A percentile compares a stretch with the other conserved stretches of the same genome.
These are phyloP conservation scores for Kandelia obovata DNA, from an alignment of 345 rosid genomes.

Conservation along the genomic window DNA sequence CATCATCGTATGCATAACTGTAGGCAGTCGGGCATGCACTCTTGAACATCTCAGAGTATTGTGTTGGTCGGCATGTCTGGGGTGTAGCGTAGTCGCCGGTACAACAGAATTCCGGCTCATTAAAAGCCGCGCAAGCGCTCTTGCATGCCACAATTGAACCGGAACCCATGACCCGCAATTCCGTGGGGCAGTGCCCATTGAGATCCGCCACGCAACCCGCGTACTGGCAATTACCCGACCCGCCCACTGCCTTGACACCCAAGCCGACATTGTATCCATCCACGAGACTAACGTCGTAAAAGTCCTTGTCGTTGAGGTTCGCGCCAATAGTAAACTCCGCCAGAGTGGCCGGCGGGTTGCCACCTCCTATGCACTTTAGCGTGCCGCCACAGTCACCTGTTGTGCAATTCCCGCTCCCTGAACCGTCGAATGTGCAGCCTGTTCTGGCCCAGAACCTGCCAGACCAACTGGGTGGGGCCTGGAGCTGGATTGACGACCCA, in stretches of 20 bases:
- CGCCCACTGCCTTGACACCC: slow-evolving; percentile 60
- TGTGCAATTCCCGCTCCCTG: slow-evolving; percentile 61
- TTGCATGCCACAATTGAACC: slow-evolving; percentile 67
- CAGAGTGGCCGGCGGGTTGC: slow-evolving; percentile 62
- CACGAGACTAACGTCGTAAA: slow-evolving; percentile 89
- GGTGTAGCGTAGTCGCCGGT: slow-evolving; percentile 70
- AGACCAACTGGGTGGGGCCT: slow-evolving; percentile 77
- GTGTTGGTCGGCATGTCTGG: slow-evolving; percentile 67
- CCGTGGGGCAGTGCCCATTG: slow-evolving; percentile 59
- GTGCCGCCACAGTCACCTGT: slow-evolving; percentile 84
- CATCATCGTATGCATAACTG: slow-evolving; percentile 91
- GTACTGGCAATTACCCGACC: slow-evolving; percentile 65
- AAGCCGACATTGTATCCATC: slow-evolving; percentile 89
- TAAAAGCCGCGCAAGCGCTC: slow-evolving; percentile 83
- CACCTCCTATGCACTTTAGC: slow-evolving; percentile 68
- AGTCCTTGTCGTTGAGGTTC: slow-evolving; percentile 45
- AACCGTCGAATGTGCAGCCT: slow-evolving; percentile 64
- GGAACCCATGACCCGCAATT: slow-evolving; percentile 45
- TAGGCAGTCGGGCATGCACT: slow-evolving; percentile 84
- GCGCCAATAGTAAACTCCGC: slow-evolving; percentile 71
- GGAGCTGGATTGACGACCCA: slow-evolving; percentile 45
- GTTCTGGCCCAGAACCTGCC: slow-evolving; percentile 91
- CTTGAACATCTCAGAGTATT: slow-evolving; percentile 77
- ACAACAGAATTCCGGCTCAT: slow-evolving; percentile 74
- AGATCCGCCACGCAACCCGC: slow-evolving; percentile 80